Evolutionary conservation across 768 basidiomycete species (phyloP).

Genomic region (Trametes meyenii): DNA sequence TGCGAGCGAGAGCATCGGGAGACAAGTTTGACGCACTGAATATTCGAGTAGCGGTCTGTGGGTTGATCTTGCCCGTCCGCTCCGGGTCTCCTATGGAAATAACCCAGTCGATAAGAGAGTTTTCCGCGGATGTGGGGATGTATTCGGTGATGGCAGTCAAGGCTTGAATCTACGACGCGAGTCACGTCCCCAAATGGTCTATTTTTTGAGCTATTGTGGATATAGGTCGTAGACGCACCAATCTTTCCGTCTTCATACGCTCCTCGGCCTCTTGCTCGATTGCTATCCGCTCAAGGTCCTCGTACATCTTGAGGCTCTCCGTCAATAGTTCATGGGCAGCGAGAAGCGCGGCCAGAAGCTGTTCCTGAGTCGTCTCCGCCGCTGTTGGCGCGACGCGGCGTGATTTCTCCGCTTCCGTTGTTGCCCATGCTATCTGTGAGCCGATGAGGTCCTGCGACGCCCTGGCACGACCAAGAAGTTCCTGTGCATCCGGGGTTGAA

Average conservation of each 20-base stretch:
- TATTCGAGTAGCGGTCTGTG: constrained; percentile 59
- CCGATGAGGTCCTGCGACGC: constrained; percentile 81
- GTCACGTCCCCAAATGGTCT: neutral
- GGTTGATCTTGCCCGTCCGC: constrained; percentile 48
- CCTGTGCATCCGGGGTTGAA: constrained; percentile 46
- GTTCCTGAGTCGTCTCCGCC: constrained; percentile 62
- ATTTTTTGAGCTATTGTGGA: neutral
- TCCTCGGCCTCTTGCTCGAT: constrained; percentile 47
- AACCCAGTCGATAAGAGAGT: constrained; percentile 36
- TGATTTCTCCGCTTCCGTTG: constrained; percentile 75
- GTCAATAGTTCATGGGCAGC: constrained; percentile 71
- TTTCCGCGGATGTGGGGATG: constrained; percentile 36
- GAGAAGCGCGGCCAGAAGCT: constrained; percentile 70
- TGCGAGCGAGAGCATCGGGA: constrained; percentile 53
- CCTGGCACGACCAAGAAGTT: constrained; percentile 77
- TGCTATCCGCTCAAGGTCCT: constrained; percentile 70
- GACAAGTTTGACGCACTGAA: constrained; percentile 57
- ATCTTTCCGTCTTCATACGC: constrained; percentile 23
- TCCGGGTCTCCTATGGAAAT: constrained; percentile 42
- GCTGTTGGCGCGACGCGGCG: constrained; percentile 33
- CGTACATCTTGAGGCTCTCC: constrained; percentile 70
- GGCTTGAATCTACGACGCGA: constrained; percentile 8
- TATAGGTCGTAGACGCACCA: constrained; percentile 12
- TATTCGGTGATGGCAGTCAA: constrained; percentile 17
- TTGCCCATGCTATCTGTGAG: constrained; percentile 92